Base-by-base conservation (phyloP, 805 yeast genomes). In the Spathaspora passalidarum region DNA sequence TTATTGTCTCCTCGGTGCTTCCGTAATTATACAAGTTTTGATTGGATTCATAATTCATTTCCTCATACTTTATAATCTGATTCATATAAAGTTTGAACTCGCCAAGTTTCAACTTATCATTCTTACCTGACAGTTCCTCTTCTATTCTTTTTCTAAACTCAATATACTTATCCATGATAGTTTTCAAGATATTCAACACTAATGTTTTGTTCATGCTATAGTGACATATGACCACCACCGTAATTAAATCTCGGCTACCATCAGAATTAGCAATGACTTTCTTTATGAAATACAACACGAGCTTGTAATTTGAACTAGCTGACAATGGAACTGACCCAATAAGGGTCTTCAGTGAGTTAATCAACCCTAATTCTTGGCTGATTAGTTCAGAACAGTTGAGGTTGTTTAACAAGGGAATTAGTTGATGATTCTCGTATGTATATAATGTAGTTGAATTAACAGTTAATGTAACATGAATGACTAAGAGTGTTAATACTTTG, bases 391-490 rank as follows among this genome's bases (percentile, higher is more conserved):
- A 68, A 46, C 82, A 73, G 52, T 79, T 79, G 41, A 80, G 42
- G 69, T 39, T 72, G 36, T 72, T 63, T 20, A 71, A 50, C n/a
- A 63, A 56, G 23, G 71, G 68, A 1, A 69, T 64, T 32, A 81
- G 59, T 19, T 64, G 66, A 38, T 63, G 60, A 55, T 79, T 79
- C 52, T 81, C 85, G 50, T 79, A 72, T 10, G 85, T 76, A 58
- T 77, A 82, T 11, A 81, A 64, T 0, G 86, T 80, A 5, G 84
- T 78, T 14, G 86, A 80, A 55, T 82, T 81, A 44, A 66, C 60
- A 3, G 81, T 73, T 34, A 78, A 63, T 2, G 81, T 73, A 17
- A 78, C 72, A 52, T 69, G 73, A 16, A 78, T 65, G 50, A 78
- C 78, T 73, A 41, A 17, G 19, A 13, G 5, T 29, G 34, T 29